Base-by-base conservation (phyloP, 768 basidiomycete genomes). In the Hirschioporus abietinus region DNA sequence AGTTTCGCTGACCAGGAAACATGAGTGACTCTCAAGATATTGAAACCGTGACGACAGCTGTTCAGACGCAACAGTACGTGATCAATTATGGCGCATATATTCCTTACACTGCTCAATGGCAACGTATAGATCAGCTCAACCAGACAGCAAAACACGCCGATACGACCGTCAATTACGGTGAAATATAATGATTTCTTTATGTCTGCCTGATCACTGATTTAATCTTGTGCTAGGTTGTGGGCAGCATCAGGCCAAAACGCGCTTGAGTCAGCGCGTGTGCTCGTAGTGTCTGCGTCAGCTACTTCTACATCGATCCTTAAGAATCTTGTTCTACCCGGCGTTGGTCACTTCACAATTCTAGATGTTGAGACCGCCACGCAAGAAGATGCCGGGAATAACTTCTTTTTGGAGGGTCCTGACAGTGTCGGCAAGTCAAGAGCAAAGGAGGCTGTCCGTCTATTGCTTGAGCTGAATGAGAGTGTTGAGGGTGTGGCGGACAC, bases 91-190 rank as follows among this genome's bases (percentile, higher is more conserved):
- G 61, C 60, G 58, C 15, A 30, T 15, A 20, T 66, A 57, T 20
- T 30, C 30, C 30, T 2, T 30, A 30, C 23, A 59, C 60, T 61
- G n/a, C 42, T 36, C 64, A 30, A 72, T 68, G 63, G n/a, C 66
- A 25, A 35, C 27, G 30, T 64, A 42, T 35, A 61, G 35, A 60
- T 61, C 67, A 87, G 87, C 66, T 80, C 82, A 85, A 66, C 95
- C 94, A 58, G 95, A 97, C 77, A 86, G 79, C 70, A 97, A 96
- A 77, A 89, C 93, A 1, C 85, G 95, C 60, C 86, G 93, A 60
- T 99, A 99, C 74, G 96, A 99, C 77, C 88, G 96, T 65, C 96
- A 99, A 77, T 85, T 99, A 36, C 84, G 96, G 94, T 94, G 67
- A 58, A 84, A 72, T 24, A 62, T 23, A 58, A 52, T 35, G 63